Conservation (phyloP, 2,329 filamentous ascomycete species). For the Paecilomyces dactylethromorphus region DNA sequence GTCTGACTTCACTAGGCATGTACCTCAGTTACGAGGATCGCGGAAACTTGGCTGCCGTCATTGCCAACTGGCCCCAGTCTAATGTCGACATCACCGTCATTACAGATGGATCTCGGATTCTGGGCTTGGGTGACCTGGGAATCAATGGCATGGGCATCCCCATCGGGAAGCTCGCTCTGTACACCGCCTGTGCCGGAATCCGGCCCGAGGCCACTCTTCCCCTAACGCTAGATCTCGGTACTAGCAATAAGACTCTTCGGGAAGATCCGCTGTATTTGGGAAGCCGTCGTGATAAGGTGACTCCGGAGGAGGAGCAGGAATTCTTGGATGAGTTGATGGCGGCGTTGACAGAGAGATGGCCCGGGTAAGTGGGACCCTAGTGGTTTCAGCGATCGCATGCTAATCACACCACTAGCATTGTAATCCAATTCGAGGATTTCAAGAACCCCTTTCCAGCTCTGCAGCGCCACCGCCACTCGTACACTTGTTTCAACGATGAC, state of each 20-base stretch:
- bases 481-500: constrained; percentile 98
- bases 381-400: background rate
- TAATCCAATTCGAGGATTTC: constrained; percentile 95
- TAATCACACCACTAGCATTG: constrained; percentile 45
- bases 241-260: constrained; percentile 56
- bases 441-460: constrained; percentile 95
- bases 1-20: constrained; percentile 46
- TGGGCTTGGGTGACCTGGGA: constrained; percentile 86
- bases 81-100: constrained; percentile 94
- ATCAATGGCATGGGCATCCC: constrained; percentile 98
- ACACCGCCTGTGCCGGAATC: constrained; percentile 93
- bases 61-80: constrained; percentile 85
- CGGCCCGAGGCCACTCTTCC: constrained; percentile 65
- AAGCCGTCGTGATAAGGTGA: constrained; percentile 73
- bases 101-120: constrained; percentile 88
- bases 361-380: constrained; percentile 43
- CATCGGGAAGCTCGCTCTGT: constrained; percentile 91
- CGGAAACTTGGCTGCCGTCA: constrained; percentile 79
- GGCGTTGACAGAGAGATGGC: constrained; percentile 72
- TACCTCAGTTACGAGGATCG: constrained; percentile 95
- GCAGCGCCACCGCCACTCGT: constrained; percentile 77
- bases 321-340: constrained; percentile 98
- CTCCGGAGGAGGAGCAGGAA: constrained; percentile 70
- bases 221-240: constrained; percentile 57
- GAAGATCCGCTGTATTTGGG: constrained; percentile 89